phyloP scores from a whole-genome alignment of 169 alveolate genomes.

The Eimeria necatrix region DNA sequence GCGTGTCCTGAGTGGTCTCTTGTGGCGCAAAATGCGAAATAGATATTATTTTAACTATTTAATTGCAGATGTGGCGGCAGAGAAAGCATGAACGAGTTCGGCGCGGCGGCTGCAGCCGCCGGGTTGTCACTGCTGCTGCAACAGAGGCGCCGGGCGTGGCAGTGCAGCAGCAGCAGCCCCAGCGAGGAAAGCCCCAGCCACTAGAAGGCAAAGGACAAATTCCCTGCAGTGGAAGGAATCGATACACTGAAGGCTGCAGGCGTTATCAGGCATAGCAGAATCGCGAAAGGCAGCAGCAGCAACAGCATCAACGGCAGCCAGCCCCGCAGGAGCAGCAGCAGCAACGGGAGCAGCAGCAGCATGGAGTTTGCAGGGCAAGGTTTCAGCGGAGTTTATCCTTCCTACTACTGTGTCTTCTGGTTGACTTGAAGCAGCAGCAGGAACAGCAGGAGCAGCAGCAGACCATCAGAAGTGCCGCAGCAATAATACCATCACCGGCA shows the following conservation, averaged over 20 bases:
- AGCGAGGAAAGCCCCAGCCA: too few relatives aligned
- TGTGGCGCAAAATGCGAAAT: too few relatives aligned
- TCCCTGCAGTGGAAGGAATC: too few relatives aligned
- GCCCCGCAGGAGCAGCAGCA: constrained; percentile 27
- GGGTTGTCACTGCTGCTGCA: too few relatives aligned
- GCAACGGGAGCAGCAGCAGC: not conserved
- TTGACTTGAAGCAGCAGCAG: constrained; percentile 23
- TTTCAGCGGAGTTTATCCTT: not conserved
- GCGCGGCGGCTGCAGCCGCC: too few relatives aligned
- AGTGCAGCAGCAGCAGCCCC: too few relatives aligned
- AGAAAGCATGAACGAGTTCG: too few relatives aligned
- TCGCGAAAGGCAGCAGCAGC: not conserved
- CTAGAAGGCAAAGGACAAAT: too few relatives aligned
- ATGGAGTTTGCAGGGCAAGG: not conserved
- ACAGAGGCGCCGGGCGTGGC: too few relatives aligned
- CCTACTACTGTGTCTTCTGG: not conserved
- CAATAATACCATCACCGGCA: not conserved
- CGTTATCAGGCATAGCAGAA: not conserved
- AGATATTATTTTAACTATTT: too few relatives aligned
- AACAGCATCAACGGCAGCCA: not conserved
- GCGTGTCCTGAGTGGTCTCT: too few relatives aligned
- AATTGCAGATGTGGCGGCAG: too few relatives aligned
- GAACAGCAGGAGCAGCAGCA: not conserved
- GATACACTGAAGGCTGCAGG: not conserved
- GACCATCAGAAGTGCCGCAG: not conserved